These are phyloP conservation scores for Lachancea lanzarotensis DNA, from an alignment of 805 yeast genomes.

Conservation along the genomic window DNA sequence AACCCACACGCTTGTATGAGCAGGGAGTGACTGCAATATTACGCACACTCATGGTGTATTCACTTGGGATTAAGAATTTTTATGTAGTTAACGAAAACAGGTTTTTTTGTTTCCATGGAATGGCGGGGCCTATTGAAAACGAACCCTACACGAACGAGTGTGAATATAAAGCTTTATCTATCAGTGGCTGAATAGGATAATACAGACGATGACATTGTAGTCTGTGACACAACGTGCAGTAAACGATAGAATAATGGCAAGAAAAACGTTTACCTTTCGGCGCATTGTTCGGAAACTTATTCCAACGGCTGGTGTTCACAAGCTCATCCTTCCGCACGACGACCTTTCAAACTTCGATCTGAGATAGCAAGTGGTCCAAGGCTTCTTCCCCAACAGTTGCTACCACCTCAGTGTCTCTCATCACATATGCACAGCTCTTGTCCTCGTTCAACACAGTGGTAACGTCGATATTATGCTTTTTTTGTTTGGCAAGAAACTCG, in stretches of 20 bases:
- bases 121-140: neutral
- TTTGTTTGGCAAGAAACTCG: slow-evolving; percentile 34
- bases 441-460: slow-evolving; percentile 35
- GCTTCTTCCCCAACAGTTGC: slow-evolving; percentile 38
- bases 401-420: slow-evolving; percentile 32
- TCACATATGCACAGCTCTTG: slow-evolving; percentile 32
- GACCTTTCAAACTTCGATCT: slow-evolving; percentile 9
- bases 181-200: neutral
- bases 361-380: slow-evolving; percentile 25
- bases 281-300: too few species aligned
- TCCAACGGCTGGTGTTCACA: too few species aligned
- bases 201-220: too few species aligned
- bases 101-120: neutral
- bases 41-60: too few species aligned
- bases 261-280: too few species aligned
- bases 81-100: neutral
- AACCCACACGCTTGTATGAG: slow-evolving; percentile 6
- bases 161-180: slow-evolving; percentile 6
- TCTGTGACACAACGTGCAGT: too few species aligned
- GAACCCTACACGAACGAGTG: neutral
- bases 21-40: too few species aligned
- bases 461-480: slow-evolving; percentile 25
- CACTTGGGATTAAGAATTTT: neutral
- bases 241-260: too few species aligned
- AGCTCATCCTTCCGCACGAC: too few species aligned